Percentiles rank a stretch among this genome's conserved stretches.
Conservation (phyloP, 805 yeast species). For the Starmerella cellae region DNA sequence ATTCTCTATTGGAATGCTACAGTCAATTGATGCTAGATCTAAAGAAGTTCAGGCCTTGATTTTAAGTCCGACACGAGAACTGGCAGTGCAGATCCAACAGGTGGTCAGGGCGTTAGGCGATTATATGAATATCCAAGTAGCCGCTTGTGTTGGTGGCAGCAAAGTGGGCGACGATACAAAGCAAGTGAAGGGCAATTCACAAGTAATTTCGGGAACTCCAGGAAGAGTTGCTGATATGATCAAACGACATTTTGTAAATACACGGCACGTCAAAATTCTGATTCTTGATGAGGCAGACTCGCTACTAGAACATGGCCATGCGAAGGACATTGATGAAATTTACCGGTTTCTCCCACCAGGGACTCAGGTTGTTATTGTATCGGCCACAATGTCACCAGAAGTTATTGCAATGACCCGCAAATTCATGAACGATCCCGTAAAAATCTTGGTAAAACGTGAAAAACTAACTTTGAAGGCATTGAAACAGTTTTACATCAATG, state of each 20-base stretch:
- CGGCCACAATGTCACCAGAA: slow-evolving; percentile 87
- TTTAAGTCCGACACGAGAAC: slow-evolving; percentile 90
- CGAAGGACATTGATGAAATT: slow-evolving; percentile 87
- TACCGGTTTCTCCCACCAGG: slow-evolving; percentile 71
- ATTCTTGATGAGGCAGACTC: slow-evolving; percentile 97
- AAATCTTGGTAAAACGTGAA: slow-evolving; percentile 87
- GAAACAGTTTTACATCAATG: slow-evolving; percentile 79
- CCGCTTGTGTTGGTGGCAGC: slow-evolving; percentile 92
- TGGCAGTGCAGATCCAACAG: slow-evolving; percentile 83
- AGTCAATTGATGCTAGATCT: slow-evolving; percentile 60
- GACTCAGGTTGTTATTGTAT: slow-evolving; percentile 83
- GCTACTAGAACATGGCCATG: slow-evolving; percentile 81
- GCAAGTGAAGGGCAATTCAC: slow-evolving; percentile 68
- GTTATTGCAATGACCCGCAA: slow-evolving; percentile 84
- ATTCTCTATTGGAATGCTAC: slow-evolving; percentile 85
- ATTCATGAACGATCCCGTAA: slow-evolving; percentile 86
- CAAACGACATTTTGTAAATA: slow-evolving; percentile 60
- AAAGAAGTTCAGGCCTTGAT: slow-evolving; percentile 80
- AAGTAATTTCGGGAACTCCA: slow-evolving; percentile 93
- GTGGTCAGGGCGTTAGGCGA: slow-evolving; percentile 79
- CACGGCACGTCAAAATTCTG: slow-evolving; percentile 72
- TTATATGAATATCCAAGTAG: slow-evolving; percentile 72
- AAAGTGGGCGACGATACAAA: slow-evolving; percentile 61
- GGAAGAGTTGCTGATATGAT: slow-evolving; percentile 90
- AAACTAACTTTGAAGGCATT: slow-evolving; percentile 90